Base-by-base conservation (phyloP, 306 rosid species). In the Cucumis hystrix region DNA sequence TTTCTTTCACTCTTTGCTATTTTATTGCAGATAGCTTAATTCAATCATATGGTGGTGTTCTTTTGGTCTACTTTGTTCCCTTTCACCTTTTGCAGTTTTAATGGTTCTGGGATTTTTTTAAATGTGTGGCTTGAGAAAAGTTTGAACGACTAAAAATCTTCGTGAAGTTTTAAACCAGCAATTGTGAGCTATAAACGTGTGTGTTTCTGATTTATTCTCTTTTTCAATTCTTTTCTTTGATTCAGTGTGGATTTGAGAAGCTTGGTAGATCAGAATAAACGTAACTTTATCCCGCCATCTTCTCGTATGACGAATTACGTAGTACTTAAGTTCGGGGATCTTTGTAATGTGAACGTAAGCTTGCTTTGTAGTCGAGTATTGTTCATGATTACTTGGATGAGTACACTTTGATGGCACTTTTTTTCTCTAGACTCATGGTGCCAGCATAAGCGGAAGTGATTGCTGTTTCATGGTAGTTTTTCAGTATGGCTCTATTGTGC, bases 231-330 rank as follows among this genome's bases (percentile, higher is more conserved):
- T 37, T 85, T 83, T 58, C 63, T 66, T 30, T 66, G 77, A 55
- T 87, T 85, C 25, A 95, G 99, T 83, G 98, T 96, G 87, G 98
- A 96, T 83, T 91, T 96, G 69, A 90, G 90, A 85, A 84, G 90
- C 84, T 87, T 96, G 83, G 94, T 91, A 89, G 99, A 92, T 77
- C 92, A 86, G 88, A 90, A 96, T 89, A 96, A 84, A 84, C 84
- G 64, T 47, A 91, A 92, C 85, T 89, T 96, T 74, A 93, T 92
- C 77, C 91, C 91, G 8, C 97, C 99, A 62, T 79, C 97, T 0
- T 92, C 99, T 17, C 81, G 99, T 0, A 95, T 90, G 97, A 95
- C 99, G 49, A 95, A 95, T 80, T 95, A 95, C 69, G 86, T 95
- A 17, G 87, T 95, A 79, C 88, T 95, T 70, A 92, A 83, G 88